phyloP scores from a whole-genome alignment of 345 rosid genomes.

The Xanthoceras sorbifolium region DNA sequence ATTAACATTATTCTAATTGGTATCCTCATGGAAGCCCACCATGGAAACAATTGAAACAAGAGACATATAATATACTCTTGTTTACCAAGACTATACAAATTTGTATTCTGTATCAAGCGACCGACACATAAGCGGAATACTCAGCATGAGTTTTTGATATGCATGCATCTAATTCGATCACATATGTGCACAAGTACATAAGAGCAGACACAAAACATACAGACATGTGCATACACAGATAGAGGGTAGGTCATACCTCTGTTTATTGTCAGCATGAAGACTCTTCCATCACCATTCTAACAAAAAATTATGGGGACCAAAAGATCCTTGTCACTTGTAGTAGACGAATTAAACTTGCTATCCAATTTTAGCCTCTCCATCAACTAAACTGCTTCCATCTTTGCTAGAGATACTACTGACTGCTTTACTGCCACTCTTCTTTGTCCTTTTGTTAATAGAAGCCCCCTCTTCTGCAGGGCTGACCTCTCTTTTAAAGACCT shows the following conservation, averaged over 20 bases:
- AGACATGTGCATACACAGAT: not conserved
- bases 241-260: constrained; percentile 26
- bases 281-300: constrained; percentile 24
- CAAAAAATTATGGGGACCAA: constrained; percentile 13
- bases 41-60: not conserved
- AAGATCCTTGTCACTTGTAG: constrained; percentile 19
- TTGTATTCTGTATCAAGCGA: not conserved
- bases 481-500: constrained; percentile 52
- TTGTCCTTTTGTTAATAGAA: constrained; percentile 32
- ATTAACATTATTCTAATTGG: not conserved
- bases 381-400: constrained; percentile 53
- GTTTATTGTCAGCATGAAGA: constrained; percentile 9
- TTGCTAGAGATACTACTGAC: constrained; percentile 37
- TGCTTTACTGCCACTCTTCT: constrained; percentile 38
- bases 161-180: not conserved
- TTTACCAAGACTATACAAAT: not conserved
- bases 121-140: not conserved
- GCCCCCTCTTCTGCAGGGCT: constrained; percentile 47
- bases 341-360: constrained; percentile 20
- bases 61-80: not conserved
- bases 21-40: not conserved
- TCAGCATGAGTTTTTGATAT: not conserved
- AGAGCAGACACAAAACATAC: not conserved
- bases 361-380: constrained; percentile 66
- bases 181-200: too few relatives aligned